A percentile compares a stretch with the other conserved stretches of the same genome.
These are phyloP conservation scores for Aspergillus ochraceoroseus DNA, from an alignment of 2,329 filamentous ascomycete genomes.

Conservation along the genomic window DNA sequence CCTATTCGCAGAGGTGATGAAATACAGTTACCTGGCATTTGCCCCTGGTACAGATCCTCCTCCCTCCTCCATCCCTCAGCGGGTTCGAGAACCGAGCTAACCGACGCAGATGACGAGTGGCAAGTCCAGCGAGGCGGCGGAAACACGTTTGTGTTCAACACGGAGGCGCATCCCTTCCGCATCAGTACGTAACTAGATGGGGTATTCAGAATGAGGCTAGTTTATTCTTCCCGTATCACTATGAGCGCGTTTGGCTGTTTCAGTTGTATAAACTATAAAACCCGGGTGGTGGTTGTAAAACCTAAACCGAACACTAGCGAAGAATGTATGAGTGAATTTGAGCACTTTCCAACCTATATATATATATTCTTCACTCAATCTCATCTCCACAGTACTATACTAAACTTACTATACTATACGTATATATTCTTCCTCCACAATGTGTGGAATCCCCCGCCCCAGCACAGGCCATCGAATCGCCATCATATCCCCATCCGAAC, in stretches of 20 bases:
- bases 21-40: constrained; percentile 73
- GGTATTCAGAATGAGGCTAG: too few species aligned
- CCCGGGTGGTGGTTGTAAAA: too few species aligned
- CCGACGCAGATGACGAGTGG: constrained; percentile 52
- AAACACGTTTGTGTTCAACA: constrained; percentile 60
- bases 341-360: constrained; percentile 14
- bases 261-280: background rate
- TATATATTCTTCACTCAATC: too few species aligned
- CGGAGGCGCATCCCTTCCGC: constrained; percentile 56
- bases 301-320: too few species aligned
- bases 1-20: constrained; percentile 81
- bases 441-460: constrained; percentile 49
- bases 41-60: constrained; percentile 45
- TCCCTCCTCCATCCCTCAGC: constrained; percentile 2
- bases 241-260: too few species aligned
- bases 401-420: background rate
- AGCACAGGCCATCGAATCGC: constrained; percentile 41
- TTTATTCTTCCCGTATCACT: too few species aligned
- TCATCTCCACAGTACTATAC: too few species aligned
- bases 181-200: constrained; percentile 6
- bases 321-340: constrained; percentile 15
- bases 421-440: constrained; percentile 44
- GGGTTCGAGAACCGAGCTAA: constrained; percentile 13
- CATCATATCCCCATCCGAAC: constrained; percentile 29
- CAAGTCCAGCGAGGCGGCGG: constrained; percentile 49